phyloP scores from a whole-genome alignment of 345 rosid genomes.

The Rhizophora mangle region DNA sequence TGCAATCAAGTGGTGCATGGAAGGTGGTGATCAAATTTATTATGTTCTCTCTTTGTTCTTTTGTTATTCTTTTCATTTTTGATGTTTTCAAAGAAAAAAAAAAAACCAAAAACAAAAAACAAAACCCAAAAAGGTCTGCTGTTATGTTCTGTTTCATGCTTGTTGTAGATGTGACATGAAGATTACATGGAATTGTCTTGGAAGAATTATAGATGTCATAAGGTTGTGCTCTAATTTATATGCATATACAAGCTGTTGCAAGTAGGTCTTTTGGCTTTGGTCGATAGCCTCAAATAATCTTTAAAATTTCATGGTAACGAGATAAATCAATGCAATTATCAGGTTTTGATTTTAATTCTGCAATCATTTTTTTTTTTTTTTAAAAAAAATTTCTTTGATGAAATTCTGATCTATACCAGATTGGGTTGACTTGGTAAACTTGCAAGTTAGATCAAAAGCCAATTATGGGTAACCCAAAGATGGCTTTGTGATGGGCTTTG shows the following conservation, averaged over 20 bases:
- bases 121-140: not conserved
- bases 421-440: not conserved
- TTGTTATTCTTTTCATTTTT: not conserved
- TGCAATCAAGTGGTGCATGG: conserved; percentile 63
- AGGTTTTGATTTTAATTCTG: no score
- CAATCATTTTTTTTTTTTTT: not conserved
- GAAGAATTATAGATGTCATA: no score
- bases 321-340: no score
- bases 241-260: no score
- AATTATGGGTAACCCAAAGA: no score
- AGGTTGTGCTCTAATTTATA: no score
- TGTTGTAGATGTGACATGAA: not conserved
- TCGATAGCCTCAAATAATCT: no score
- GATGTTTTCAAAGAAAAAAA: not conserved
- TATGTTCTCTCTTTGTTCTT: not conserved
- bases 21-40: conserved; percentile 38
- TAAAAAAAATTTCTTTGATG: no score
- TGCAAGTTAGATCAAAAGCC: no score
- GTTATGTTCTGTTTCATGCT: not conserved
- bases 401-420: not conserved
- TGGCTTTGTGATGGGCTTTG: no score
- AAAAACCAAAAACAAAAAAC: not conserved
- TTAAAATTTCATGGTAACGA: no score
- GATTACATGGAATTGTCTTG: not conserved
- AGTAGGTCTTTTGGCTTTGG: no score